Evolutionary conservation across 192 early-diverging fungal genomes (phyloP).

Genomic region (Mortierella alpina): DNA sequence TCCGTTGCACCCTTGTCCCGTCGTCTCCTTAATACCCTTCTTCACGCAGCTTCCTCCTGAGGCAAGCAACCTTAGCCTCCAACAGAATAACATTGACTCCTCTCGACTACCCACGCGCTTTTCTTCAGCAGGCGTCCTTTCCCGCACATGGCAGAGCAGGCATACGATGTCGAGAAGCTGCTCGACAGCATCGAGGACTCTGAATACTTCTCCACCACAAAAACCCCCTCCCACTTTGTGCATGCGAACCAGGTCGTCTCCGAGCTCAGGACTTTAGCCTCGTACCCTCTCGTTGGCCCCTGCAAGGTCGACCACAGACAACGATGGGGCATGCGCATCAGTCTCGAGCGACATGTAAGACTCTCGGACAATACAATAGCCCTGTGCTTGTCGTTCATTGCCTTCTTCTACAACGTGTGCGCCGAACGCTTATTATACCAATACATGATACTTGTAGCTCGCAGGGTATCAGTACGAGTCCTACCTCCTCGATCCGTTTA

Average conservation of each 20-base stretch:
- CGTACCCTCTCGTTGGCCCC: slow-evolving; percentile 17
- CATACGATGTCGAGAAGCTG: slow-evolving; percentile 17
- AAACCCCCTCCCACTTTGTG: slow-evolving; percentile 37
- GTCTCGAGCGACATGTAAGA: slow-evolving; percentile 15
- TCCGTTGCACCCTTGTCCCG: no score
- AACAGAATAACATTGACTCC: neutral
- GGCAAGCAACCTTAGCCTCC: neutral
- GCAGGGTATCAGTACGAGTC: slow-evolving; percentile 81
- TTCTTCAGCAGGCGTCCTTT: neutral
- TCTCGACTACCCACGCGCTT: neutral
- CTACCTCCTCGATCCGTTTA: slow-evolving; percentile 77
- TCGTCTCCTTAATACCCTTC: neutral
- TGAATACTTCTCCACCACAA: slow-evolving; percentile 10
- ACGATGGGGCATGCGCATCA: slow-evolving; percentile 16
- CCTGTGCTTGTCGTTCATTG: neutral
- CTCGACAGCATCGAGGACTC: slow-evolving; percentile 17
- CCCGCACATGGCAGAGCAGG: slow-evolving; percentile 5
- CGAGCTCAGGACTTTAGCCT: slow-evolving; percentile 24
- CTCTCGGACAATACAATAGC: neutral
- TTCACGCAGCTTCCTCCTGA: neutral
- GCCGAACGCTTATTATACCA: neutral
- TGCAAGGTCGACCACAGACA: slow-evolving; percentile 14
- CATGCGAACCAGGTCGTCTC: slow-evolving; percentile 17
- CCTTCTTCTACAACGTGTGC: neutral
- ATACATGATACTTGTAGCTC: slow-evolving; percentile 42